Base-by-base conservation (phyloP, 176 grass and related monocot genomes). In the Eragrostis nindensis region DNA sequence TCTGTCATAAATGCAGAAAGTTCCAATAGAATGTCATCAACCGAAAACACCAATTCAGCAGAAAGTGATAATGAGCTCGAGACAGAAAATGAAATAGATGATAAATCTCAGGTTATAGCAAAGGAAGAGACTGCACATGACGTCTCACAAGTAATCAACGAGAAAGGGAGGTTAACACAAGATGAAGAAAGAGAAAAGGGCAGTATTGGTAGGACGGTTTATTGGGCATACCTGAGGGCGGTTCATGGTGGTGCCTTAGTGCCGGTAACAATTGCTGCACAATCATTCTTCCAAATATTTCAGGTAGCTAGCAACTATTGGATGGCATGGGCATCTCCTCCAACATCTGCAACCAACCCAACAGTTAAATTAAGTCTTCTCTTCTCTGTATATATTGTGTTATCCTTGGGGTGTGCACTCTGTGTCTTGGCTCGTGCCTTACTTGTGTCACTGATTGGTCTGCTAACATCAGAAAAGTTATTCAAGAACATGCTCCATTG, bases 291-390 rank as follows among this genome's bases (percentile, higher is more conserved):
- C 84, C 92, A 95, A 80, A 83, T 86, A 84, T 80, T 95, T 16
- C 96, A 95, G 70, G 79, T 95, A 52, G 90, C 96, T 38, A 99
- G 96, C 86, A 99, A 99, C 86, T 99, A 95, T 49, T 99, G 96
- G 96, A 99, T 99, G 87, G 90, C 96, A 63, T 99, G 88, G 96
- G 96, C 90, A 11, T 84, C 79, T 73, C 90, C 96, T 84, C 75
- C 88, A 61, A 91, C 90, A 71, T 54, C 81, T 68, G 80, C 83
- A 73, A 71, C 86, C 38, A 75, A 72, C 40, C 86, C 92, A 62
- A 29, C 62, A 0, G 88, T 93, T 83, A 79, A 86, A 68, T 74
- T 95, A 66, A 62, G 77, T 44, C 66, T 91, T 32, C 90, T 99
- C 59, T 84, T 91, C 39, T 89, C 39, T 11, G 92, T 99, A 56